These are phyloP conservation scores for Aspergillus avenaceus DNA, from an alignment of 495 filamentous ascomycete genomes.

Conservation along the genomic window DNA sequence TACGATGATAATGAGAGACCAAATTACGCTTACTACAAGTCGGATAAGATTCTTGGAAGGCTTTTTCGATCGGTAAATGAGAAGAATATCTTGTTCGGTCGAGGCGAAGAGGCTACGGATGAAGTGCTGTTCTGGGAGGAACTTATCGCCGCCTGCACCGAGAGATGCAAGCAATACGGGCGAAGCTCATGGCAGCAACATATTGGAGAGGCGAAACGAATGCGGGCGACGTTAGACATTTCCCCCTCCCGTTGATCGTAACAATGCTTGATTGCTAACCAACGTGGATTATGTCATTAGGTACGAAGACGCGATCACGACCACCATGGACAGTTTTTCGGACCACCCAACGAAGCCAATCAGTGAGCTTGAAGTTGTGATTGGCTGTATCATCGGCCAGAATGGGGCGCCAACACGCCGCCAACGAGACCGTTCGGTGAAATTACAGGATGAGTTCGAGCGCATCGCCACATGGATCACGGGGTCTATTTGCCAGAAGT, in stretches of 20 bases:
- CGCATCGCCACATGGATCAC: constrained; percentile 43
- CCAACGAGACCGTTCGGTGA: constrained; percentile 57
- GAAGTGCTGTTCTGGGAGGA: constrained; percentile 15
- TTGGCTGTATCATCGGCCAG: constrained; percentile 66
- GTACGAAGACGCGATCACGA: constrained; percentile 60
- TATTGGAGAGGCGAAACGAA: constrained; percentile 36
- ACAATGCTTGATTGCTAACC: not conserved
- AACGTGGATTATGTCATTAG: too few species aligned
- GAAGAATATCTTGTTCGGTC: constrained; percentile 52
- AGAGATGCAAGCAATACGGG: constrained; percentile 37
- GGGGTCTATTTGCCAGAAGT: constrained; percentile 28
- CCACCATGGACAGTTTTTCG: constrained; percentile 54
- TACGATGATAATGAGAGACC: constrained; percentile 44
- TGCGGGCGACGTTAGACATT: constrained; percentile 50
- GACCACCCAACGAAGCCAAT: constrained; percentile 54
- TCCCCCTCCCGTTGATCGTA: not conserved
- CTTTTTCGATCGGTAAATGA: constrained; percentile 77
- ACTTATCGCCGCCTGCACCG: constrained; percentile 35
- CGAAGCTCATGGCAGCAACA: constrained; percentile 44
- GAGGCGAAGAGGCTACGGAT: not conserved
- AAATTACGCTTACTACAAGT: constrained; percentile 55
- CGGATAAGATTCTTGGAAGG: constrained; percentile 64
- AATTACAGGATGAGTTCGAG: constrained; percentile 57
- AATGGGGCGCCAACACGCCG: constrained; percentile 52
- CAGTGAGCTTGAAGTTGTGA: constrained; percentile 72